Evolutionary conservation across 1,284 basidiomycete species (phyloP).

Genomic region (Sporisorium iseilematis-ciliati): DNA sequence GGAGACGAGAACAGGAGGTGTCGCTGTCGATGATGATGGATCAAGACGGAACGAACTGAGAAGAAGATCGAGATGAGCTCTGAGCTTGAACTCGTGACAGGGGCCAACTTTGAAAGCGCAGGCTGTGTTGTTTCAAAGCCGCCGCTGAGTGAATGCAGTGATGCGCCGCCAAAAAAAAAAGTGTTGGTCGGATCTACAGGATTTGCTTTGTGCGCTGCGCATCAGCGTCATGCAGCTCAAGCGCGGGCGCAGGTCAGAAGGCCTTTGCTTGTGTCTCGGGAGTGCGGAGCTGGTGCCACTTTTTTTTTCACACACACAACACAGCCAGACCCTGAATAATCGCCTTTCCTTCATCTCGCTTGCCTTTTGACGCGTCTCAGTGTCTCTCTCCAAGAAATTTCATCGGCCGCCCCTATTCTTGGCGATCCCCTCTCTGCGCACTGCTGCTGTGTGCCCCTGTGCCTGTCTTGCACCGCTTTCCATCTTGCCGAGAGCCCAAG

Average conservation of each 20-base stretch:
- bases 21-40: neutral
- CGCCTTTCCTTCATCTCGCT: too few relatives aligned
- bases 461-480: conserved; percentile 7
- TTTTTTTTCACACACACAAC: conserved; percentile 1
- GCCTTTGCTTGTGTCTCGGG: too few relatives aligned
- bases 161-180: neutral
- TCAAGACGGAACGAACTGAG: neutral
- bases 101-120: neutral
- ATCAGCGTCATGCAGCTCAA: neutral
- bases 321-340: conserved; percentile 27
- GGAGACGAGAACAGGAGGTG: neutral
- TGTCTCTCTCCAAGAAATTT: conserved; percentile 3
- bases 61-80: neutral
- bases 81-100: neutral
- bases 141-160: too few relatives aligned
- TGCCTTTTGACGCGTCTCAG: conserved; percentile 1
- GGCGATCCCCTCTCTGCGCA: conserved; percentile 5
- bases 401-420: conserved; percentile 26
- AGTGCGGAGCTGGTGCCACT: too few relatives aligned
- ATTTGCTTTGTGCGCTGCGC: neutral
- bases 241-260: neutral
- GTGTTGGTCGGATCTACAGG: conserved; percentile 12
- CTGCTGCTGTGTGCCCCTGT: conserved; percentile 2
- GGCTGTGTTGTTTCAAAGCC: conserved; percentile 9
- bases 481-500: conserved; percentile 6